Conservation (phyloP, 805 yeast species). For the Saccharomycopsis selenospora region DNA sequence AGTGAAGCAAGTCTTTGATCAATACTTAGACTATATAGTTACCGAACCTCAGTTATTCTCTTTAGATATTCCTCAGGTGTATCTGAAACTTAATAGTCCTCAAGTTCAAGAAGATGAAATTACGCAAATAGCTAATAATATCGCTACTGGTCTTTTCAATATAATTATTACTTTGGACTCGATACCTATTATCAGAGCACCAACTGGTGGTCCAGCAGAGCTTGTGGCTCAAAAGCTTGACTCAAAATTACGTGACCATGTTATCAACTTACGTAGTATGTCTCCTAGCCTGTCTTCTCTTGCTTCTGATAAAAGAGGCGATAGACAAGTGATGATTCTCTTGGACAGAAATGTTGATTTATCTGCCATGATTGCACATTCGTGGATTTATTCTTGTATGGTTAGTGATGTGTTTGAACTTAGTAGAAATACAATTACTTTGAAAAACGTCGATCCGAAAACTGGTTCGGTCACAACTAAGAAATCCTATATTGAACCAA, state of each 20-base stretch:
- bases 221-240: conserved; percentile 85
- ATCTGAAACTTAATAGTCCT: conserved; percentile 64
- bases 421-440: conserved; percentile 72
- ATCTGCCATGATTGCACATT: conserved; percentile 90
- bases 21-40: conserved; percentile 84
- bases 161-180: conserved; percentile 68
- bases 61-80: conserved; percentile 59
- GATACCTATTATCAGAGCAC: conserved; percentile 86
- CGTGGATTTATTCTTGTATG: conserved; percentile 97
- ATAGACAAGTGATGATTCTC: conserved; percentile 66
- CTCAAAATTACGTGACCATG: conserved; percentile 74
- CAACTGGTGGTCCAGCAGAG: conserved; percentile 92
- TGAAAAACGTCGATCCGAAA: conserved; percentile 34
- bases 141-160: conserved; percentile 77
- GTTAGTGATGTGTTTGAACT: conserved; percentile 86
- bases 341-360: conserved; percentile 87
- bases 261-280: conserved; percentile 48
- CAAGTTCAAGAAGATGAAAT: conserved; percentile 68
- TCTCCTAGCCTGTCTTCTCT: conserved; percentile 24
- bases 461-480: conserved; percentile 38
- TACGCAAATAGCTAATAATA: conserved; percentile 54
- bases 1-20: conserved; percentile 88
- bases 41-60: conserved; percentile 90
- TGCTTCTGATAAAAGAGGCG: conserved; percentile 10
- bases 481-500: conserved; percentile 82